Base-by-base conservation (phyloP, 176 grass and related monocot species). In the Alopecurus myosuroides region DNA sequence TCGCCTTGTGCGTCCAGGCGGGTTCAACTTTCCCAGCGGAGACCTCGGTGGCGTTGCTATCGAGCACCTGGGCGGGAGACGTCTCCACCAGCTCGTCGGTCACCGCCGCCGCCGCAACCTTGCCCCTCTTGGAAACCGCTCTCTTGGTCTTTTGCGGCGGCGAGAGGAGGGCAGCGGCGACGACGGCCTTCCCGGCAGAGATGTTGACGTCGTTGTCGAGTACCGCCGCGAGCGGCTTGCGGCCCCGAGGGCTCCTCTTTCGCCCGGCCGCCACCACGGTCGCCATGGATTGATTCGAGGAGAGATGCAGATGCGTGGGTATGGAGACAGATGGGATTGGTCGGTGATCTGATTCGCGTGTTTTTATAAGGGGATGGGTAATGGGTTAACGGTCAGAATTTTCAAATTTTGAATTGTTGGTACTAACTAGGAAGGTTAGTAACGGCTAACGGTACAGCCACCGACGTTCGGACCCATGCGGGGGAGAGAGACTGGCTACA, bases 151-250 rank as follows among this genome's bases (percentile, higher is more conserved):
- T 89, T 52, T 77, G 81, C n/a, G 89, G 75, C 3, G 65, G 76
- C 23, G 87, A 49, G 49, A 61, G 45, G 14, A 70, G 28, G 3
- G 64, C 36, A 1, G 58, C 58, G 8, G 18, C 68, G 4, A 57
- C 75, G 15, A n/a, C 75, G 17, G 68, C 77, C 66, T 91, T 89
- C 62, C 88, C 90, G 0, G 76, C 91, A 0, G 89, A 96, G 81
- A 96, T 98, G 83, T 98, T 98, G 63, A 71, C 85, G 6, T 96
- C 91, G 89, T 49, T 96, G 78, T 92, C 73, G 2, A 89, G 83
- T 77, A 98, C 83, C 2, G 78, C 79, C 60, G 72, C 89, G 64
- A 96, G 89, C 35, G 89, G 57, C 86, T 92, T 96, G 67, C 93
- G 80, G 74, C 88, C 78, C 35, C 90, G 81, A 5, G 75, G 88